Conservation (phyloP, 768 basidiomycete genomes). For the Mycena vulgaris region DNA sequence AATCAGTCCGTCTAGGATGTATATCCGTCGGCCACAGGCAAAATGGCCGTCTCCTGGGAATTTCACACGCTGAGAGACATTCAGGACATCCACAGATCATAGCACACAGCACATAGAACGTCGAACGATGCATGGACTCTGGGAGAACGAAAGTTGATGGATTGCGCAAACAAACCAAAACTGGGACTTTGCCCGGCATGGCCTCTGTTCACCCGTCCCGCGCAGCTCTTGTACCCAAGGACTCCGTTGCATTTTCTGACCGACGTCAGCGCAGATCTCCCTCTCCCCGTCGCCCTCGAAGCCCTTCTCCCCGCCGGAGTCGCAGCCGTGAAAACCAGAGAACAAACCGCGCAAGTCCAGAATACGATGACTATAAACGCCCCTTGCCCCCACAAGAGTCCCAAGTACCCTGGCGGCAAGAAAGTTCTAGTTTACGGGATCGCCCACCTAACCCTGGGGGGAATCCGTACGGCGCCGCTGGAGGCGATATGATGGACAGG, state of each 20-base stretch:
- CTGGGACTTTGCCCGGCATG: no score
- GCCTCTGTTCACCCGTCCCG: conserved; percentile 84
- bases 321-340: conserved; percentile 42
- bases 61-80: no score
- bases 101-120: no score
- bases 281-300: conserved; percentile 56
- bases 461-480: conserved; percentile 51
- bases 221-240: conserved; percentile 73
- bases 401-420: conserved; percentile 61
- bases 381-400: conserved; percentile 55
- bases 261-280: conserved; percentile 59
- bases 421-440: conserved; percentile 53
- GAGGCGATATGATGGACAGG: conserved; percentile 79
- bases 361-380: conserved; percentile 72
- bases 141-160: no score
- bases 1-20: no score
- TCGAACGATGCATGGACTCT: no score
- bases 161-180: no score
- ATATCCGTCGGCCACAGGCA: no score
- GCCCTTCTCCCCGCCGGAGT: conserved; percentile 50
- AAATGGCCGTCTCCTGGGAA: no score
- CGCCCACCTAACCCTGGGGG: conserved; percentile 47
- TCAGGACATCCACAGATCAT: no score
- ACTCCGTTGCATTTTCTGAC: conserved; percentile 43
- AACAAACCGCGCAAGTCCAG: conserved; percentile 65